Base-by-base conservation (phyloP, 164 flowering plant genomes). In the Houttuynia cordata region DNA sequence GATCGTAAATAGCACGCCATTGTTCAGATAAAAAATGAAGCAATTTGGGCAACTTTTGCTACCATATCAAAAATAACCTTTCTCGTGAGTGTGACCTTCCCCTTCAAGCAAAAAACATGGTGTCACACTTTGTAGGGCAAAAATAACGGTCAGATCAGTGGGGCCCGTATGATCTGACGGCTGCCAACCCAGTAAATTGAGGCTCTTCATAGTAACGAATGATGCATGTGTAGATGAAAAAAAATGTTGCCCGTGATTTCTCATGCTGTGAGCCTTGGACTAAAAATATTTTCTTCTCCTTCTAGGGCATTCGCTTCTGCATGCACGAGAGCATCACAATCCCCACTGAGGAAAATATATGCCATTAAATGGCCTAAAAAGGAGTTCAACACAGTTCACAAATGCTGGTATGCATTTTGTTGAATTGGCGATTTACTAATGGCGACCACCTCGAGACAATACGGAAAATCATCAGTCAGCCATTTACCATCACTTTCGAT, bases 381-480 rank as follows among this genome's bases (percentile, higher is more conserved):
- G 63, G 54, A 66, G 55, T 63, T 65, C 59, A 61, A 67, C 76
- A n/a, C 81, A 78, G 80, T 82, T 66, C 57, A 70, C 55, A 64
- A 71, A 70, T 57, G 77, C 85, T 82, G 87, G 70, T 80, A 76
- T 30, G 2, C 6, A 30, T 2, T 30, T 30, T 30, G 37, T 30
- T 30, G 37, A 30, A 30, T 30, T 30, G 37, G 37, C 37, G 6
- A 2, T 30, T 30, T 30, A 30, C 37, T 30, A 30, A 30, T 30
- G 37, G 37, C 37, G 2, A 30, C 37, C 37, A 2, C 37, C 37
- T 2, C 83, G 78, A 81, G 86, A 83, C 88, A 85, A 80, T 78
- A 86, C 85, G 80, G 72, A 79, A 80, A 30, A 30, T 30, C 37
- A 6, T 30, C 37, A 30, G 2, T 30, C 37, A 30, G 37, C 37